Evolutionary conservation across 2,329 filamentous ascomycete species (phyloP).

Genomic region (Fonsecaea pedrosoi): DNA sequence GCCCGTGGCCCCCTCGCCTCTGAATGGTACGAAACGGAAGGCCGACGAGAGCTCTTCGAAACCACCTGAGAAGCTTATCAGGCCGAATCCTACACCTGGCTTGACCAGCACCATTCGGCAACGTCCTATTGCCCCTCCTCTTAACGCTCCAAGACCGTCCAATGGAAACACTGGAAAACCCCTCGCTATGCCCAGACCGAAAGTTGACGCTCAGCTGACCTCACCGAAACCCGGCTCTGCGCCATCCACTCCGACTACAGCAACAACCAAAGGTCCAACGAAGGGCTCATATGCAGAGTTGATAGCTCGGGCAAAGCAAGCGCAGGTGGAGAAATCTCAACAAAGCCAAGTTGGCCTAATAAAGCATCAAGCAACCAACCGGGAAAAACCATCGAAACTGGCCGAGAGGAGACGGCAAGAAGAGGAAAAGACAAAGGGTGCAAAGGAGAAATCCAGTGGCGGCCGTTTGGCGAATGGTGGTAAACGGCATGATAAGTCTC

Average conservation of each 20-base stretch:
- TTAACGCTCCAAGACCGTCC: slow-evolving; percentile 28
- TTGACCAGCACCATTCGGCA: slow-evolving; percentile 24
- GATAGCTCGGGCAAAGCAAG: slow-evolving; percentile 63
- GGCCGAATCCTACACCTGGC: slow-evolving; percentile 29
- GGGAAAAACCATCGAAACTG: slow-evolving; percentile 62
- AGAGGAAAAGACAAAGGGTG: slow-evolving; percentile 54
- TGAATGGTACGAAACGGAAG: slow-evolving; percentile 37
- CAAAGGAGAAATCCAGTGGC: slow-evolving; percentile 44
- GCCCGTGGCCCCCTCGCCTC: slow-evolving; percentile 23
- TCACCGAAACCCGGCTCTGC: slow-evolving; percentile 22
- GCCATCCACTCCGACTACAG: slow-evolving; percentile 26
- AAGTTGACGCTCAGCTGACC: slow-evolving; percentile 19
- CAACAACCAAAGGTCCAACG: slow-evolving; percentile 44
- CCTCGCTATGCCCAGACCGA: slow-evolving; percentile 18
- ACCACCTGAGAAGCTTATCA: slow-evolving; percentile 31
- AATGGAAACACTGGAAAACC: slow-evolving; percentile 17
- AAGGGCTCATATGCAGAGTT: slow-evolving; percentile 67
- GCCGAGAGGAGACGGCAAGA: slow-evolving; percentile 55
- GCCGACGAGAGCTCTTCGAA: slow-evolving; percentile 35
- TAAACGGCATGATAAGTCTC: slow-evolving; percentile 28
- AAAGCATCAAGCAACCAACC: slow-evolving; percentile 61
- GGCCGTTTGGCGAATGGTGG: slow-evolving; percentile 40
- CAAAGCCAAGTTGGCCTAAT: slow-evolving; percentile 56
- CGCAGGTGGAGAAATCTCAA: slow-evolving; percentile 50
- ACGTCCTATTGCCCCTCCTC: slow-evolving; percentile 31